These are phyloP conservation scores for Spathaspora boniae DNA, from an alignment of 805 yeast genomes.

Conservation along the genomic window DNA sequence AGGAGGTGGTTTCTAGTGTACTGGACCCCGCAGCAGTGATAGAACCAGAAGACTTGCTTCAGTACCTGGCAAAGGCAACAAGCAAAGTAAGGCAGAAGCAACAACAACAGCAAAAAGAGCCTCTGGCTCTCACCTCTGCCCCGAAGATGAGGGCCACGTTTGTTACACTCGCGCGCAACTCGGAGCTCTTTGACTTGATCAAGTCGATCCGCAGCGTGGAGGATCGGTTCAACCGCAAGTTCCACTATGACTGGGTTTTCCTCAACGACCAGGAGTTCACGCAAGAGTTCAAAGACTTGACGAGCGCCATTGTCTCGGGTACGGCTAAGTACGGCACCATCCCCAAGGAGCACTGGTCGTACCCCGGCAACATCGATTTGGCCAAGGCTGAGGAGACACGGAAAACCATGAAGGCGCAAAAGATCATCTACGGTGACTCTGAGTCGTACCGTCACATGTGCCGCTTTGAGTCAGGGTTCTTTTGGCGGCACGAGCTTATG, in stretches of 20 bases:
- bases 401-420: conserved; percentile 48
- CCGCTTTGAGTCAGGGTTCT: conserved; percentile 86
- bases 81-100: too few relatives aligned
- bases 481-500: conserved; percentile 73
- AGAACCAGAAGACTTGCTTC: too few relatives aligned
- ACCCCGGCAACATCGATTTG: conserved; percentile 78
- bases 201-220: conserved; percentile 75
- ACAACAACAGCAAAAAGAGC: too few relatives aligned
- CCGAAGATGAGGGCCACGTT: conserved; percentile 73
- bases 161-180: conserved; percentile 74
- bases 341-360: conserved; percentile 84
- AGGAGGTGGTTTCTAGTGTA: too few relatives aligned
- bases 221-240: conserved; percentile 81
- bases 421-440: conserved; percentile 71
- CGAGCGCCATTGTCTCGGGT: conserved; percentile 72
- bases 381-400: conserved; percentile 66
- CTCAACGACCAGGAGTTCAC: conserved; percentile 82
- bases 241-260: conserved; percentile 92
- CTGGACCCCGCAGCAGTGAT: too few relatives aligned
- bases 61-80: too few relatives aligned
- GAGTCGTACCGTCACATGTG: conserved; percentile 90
- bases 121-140: too few relatives aligned
- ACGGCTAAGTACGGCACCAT: conserved; percentile 71
- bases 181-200: conserved; percentile 60
- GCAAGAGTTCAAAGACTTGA: conserved; percentile 72